Evolutionary conservation across 2,329 filamentous ascomycete genomes (phyloP).

Genomic region (Colletotrichum chrysophilum): DNA sequence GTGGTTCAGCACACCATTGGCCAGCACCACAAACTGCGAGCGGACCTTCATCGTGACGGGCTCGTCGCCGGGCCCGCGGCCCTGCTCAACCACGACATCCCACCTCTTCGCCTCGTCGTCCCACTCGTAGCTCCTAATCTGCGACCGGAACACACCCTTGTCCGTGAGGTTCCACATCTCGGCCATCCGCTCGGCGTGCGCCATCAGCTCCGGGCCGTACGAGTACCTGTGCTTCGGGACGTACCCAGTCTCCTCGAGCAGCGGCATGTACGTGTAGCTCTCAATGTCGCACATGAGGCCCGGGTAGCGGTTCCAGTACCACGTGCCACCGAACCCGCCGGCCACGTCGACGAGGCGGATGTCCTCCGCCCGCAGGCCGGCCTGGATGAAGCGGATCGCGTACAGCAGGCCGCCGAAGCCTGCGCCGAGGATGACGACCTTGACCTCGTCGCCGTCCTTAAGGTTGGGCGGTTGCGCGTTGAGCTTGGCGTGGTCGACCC

Average conservation of each 20-base stretch:
- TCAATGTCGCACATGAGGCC: constrained; percentile 63
- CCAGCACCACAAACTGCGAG: constrained; percentile 43
- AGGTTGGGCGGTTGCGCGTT: constrained; percentile 28
- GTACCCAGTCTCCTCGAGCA: constrained; percentile 65
- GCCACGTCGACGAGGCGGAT: constrained; percentile 47
- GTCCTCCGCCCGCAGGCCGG: constrained; percentile 31
- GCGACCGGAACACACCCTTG: constrained; percentile 44
- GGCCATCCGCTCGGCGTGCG: constrained; percentile 47
- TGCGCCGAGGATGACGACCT: constrained; percentile 38
- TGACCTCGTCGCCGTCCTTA: constrained; percentile 29
- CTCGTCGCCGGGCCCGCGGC: constrained; percentile 29
- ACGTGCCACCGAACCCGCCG: constrained; percentile 54
- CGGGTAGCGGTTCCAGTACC: constrained; percentile 58
- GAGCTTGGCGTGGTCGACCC: constrained; percentile 36
- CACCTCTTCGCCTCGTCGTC: constrained; percentile 39
- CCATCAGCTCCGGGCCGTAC: constrained; percentile 45
- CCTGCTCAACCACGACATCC: constrained; percentile 25
- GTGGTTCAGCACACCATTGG: constrained; percentile 42
- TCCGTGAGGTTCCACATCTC: constrained; percentile 44
- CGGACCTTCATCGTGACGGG: constrained; percentile 35
- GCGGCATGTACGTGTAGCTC: constrained; percentile 63
- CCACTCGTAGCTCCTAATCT: constrained; percentile 48
- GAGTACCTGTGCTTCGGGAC: constrained; percentile 58
- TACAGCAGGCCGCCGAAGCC: constrained; percentile 38
- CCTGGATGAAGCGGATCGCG: constrained; percentile 30